Conservation (phyloP, 169 alveolate genomes). For the Amoebophrya sp. region DNA sequence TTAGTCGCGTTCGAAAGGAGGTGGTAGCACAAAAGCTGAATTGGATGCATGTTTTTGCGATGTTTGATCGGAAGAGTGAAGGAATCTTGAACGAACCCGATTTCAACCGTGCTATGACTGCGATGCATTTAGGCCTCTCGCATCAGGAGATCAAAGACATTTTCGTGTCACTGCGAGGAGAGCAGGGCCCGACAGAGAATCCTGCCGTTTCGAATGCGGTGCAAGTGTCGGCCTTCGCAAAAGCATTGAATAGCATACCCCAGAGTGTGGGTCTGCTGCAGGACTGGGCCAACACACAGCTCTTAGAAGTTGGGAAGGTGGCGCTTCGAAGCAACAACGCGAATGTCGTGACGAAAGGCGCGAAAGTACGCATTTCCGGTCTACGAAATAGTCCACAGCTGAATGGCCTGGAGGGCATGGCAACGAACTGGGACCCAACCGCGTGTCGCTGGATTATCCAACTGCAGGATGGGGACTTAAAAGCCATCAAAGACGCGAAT, state of each 20-base stretch:
- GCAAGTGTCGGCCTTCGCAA: not conserved
- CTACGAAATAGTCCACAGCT: not conserved
- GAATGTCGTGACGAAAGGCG: not conserved
- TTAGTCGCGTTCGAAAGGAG: not conserved
- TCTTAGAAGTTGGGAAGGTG: not conserved
- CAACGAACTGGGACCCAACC: not conserved
- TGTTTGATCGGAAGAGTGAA: not conserved
- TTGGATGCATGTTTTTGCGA: conserved; percentile 27
- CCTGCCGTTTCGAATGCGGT: no score
- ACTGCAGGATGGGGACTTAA: not conserved
- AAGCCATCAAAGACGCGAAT: not conserved
- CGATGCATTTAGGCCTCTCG: not conserved
- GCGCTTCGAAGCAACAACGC: not conserved
- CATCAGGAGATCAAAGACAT: not conserved
- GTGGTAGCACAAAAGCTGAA: conserved; percentile 1
- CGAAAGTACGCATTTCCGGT: not conserved
- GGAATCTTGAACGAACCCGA: not conserved
- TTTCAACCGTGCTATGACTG: not conserved
- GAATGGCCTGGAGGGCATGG: not conserved
- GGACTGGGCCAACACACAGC: not conserved
- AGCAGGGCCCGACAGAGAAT: no score
- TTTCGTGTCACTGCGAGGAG: not conserved
- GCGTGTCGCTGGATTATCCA: not conserved
- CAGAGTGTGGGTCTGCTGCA: not conserved
- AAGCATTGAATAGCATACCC: not conserved